A percentile compares a stretch with the other conserved stretches of the same genome.
These are phyloP conservation scores for Mallotus nudiflorus DNA, from an alignment of 345 rosid genomes.

Conservation along the genomic window DNA sequence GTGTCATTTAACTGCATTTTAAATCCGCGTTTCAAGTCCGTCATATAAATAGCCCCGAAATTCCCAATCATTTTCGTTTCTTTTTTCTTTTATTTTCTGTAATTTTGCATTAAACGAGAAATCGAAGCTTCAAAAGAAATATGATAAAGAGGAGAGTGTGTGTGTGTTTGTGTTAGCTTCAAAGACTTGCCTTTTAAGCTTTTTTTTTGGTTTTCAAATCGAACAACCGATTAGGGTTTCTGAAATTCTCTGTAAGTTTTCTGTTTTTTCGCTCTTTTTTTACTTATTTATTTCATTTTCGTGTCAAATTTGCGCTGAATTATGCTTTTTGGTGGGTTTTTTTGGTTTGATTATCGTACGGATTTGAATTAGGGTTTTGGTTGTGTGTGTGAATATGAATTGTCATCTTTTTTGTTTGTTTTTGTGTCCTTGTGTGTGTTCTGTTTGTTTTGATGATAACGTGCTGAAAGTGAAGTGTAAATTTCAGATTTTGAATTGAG, in stretches of 20 bases:
- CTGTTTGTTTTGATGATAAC: slow-evolving; percentile 22
- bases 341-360: background rate
- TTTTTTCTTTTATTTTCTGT: background rate
- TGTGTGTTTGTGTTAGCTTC: slow-evolving; percentile 1
- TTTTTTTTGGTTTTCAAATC: slow-evolving; percentile 1
- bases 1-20: slow-evolving; percentile 62
- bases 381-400: background rate
- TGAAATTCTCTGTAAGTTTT: slow-evolving; percentile 29
- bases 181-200: slow-evolving; percentile 9
- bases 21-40: slow-evolving; percentile 79
- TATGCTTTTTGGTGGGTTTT: background rate
- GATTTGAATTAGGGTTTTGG: slow-evolving; percentile 8
- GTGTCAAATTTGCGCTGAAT: background rate
- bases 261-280: background rate
- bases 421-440: background rate
- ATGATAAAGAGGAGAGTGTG: background rate
- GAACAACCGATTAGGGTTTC: slow-evolving; percentile 10
- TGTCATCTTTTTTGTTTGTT: background rate
- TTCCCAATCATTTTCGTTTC: too few species aligned
- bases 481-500: slow-evolving; percentile 14
- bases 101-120: background rate
- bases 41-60: background rate
- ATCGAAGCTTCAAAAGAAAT: background rate
- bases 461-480: slow-evolving; percentile 13
- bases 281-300: background rate